These are phyloP conservation scores for Darksidea phi DNA, from an alignment of 495 filamentous ascomycete genomes.

Conservation along the genomic window DNA sequence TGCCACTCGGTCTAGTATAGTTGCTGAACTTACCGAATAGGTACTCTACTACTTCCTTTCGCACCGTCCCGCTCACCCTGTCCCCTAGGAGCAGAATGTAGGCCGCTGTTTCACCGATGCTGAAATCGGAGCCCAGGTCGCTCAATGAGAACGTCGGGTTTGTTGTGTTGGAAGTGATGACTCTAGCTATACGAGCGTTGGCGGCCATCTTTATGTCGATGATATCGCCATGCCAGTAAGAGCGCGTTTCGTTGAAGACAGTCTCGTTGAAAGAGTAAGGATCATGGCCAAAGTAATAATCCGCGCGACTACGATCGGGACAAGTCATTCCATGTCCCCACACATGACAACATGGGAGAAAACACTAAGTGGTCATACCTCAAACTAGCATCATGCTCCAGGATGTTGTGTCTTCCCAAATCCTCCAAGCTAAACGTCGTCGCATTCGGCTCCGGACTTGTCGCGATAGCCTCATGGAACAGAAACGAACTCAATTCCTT, in stretches of 20 bases:
- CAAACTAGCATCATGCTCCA: constrained; percentile 36
- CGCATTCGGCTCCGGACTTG: constrained; percentile 4
- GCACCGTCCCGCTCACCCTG: constrained; percentile 22
- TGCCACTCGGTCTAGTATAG: background rate
- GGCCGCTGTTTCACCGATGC: constrained; percentile 50
- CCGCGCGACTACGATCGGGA: constrained; percentile 1
- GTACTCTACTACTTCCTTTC: constrained; percentile 23
- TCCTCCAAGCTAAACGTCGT: constrained; percentile 29
- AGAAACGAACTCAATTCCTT: constrained; percentile 21
- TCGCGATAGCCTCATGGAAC: constrained; percentile 11
- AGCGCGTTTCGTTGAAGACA: constrained; percentile 24
- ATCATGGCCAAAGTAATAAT: constrained; percentile 24
- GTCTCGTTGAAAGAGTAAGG: constrained; percentile 24
- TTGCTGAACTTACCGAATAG: constrained; percentile 21
- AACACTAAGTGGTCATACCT: constrained; percentile 17
- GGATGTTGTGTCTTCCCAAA: constrained; percentile 33
- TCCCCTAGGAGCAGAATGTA: constrained; percentile 50
- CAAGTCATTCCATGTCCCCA: constrained; percentile 28
- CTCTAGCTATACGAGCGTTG: constrained; percentile 48
- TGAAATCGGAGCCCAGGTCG: constrained; percentile 46
- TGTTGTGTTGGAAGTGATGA: constrained; percentile 47
- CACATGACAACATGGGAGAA: constrained; percentile 3
- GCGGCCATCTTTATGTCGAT: constrained; percentile 47
- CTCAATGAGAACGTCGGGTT: constrained; percentile 52
- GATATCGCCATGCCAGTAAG: constrained; percentile 31